A percentile compares a stretch with the other conserved stretches of the same genome.
phyloP scores from a whole-genome alignment of 164 flowering plant species.

The Saururus chinensis region DNA sequence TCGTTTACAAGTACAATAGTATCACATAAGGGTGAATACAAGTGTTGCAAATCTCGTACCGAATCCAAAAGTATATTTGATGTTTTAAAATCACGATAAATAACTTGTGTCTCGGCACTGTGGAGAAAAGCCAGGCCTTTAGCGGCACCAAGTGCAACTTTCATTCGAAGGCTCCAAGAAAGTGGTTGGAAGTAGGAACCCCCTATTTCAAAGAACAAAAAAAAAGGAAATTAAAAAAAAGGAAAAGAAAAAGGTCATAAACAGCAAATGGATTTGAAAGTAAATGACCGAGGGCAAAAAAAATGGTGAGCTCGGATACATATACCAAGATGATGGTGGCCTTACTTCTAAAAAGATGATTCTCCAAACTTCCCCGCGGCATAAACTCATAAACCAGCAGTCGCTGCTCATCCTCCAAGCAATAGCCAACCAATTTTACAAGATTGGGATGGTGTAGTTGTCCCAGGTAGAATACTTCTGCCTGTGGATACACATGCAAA shows the following conservation, averaged over 20 bases:
- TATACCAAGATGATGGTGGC: neutral
- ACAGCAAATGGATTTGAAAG: neutral
- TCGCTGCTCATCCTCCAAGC: constrained; percentile 75
- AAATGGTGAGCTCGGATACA: too few relatives aligned
- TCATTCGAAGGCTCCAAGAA: constrained; percentile 27
- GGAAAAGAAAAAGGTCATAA: neutral
- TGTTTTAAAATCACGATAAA: constrained; percentile 24
- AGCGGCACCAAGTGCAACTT: constrained; percentile 31
- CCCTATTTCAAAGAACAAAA: constrained; percentile 7
- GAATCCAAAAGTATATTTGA: constrained; percentile 24
- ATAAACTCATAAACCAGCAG: constrained; percentile 77
- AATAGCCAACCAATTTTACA: constrained; percentile 67
- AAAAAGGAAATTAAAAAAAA: too few relatives aligned
- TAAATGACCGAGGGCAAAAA: too few relatives aligned
- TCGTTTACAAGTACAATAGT: too few relatives aligned
- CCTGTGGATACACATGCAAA: constrained; percentile 21
- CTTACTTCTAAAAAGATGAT: constrained; percentile 84
- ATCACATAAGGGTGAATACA: neutral
- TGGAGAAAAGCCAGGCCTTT: constrained; percentile 34
- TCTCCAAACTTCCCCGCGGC: constrained; percentile 76
- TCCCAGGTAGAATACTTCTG: constrained; percentile 73
- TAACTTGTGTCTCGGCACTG: constrained; percentile 21
- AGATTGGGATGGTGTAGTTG: constrained; percentile 74
- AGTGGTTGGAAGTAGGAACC: constrained; percentile 26
- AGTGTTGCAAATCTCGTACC: constrained; percentile 8